Conservation (phyloP, 306 rosid species). For the Cicer chorassanicum region DNA sequence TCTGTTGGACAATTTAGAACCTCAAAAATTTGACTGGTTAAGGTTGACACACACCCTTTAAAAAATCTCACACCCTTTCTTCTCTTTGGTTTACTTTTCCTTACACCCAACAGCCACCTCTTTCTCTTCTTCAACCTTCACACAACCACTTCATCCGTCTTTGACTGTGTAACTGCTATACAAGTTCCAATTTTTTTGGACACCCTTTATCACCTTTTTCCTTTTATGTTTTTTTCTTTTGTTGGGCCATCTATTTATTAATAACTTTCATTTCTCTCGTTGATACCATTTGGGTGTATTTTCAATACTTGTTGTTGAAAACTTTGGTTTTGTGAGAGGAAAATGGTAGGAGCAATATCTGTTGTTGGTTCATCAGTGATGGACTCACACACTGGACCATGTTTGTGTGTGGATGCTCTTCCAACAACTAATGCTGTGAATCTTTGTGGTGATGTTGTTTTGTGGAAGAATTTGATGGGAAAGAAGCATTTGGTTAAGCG, state of each 20-base stretch:
- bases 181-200: constrained; percentile 48
- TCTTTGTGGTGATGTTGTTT: constrained; percentile 62
- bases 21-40: constrained; percentile 66
- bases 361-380: constrained; percentile 74
- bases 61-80: constrained; percentile 47
- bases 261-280: not conserved
- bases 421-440: constrained; percentile 63
- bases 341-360: constrained; percentile 78
- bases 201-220: constrained; percentile 43
- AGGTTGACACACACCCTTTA: constrained; percentile 56
- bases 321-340: constrained; percentile 41
- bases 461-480: constrained; percentile 56
- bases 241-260: constrained; percentile 36
- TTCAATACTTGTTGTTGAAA: not conserved
- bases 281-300: constrained; percentile 38
- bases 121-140: constrained; percentile 43
- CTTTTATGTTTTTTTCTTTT: constrained; percentile 20
- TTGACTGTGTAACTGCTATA: constrained; percentile 45
- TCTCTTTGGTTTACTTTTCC: constrained; percentile 46
- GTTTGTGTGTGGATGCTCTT: constrained; percentile 83
- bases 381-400: constrained; percentile 84
- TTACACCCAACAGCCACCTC: constrained; percentile 44
- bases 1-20: constrained; percentile 54
- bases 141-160: constrained; percentile 52
- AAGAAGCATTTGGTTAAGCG: constrained; percentile 56